These are phyloP conservation scores for Lagerstroemia speciosa DNA, from an alignment of 345 rosid genomes.

Conservation along the genomic window DNA sequence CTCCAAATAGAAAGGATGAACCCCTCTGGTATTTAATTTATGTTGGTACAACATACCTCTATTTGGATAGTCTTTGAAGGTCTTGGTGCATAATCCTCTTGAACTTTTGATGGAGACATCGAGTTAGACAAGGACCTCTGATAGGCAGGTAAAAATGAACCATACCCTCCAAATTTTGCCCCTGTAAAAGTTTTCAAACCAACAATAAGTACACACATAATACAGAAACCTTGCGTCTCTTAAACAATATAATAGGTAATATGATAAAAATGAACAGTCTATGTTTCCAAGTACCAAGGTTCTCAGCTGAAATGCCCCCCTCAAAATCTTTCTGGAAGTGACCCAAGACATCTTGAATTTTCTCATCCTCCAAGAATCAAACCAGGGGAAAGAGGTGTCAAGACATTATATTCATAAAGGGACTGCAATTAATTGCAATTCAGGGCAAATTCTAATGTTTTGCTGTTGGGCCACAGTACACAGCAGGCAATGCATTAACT, in stretches of 20 bases:
- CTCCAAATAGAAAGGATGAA: background rate
- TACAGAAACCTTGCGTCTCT: background rate
- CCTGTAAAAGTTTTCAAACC: slow-evolving; percentile 39
- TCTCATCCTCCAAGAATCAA: slow-evolving; percentile 63
- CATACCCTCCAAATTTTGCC: slow-evolving; percentile 92
- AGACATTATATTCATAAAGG: background rate
- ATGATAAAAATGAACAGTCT: background rate
- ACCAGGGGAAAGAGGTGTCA: background rate
- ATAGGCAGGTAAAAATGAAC: slow-evolving; percentile 81
- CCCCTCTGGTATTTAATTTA: background rate
- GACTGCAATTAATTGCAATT: slow-evolving; percentile 2
- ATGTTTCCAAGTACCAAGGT: slow-evolving; percentile 61
- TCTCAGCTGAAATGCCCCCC: slow-evolving; percentile 93
- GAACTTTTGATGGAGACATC: slow-evolving; percentile 48
- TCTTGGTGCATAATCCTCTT: slow-evolving; percentile 31
- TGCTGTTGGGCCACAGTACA: background rate
- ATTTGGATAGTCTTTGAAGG: slow-evolving; percentile 46
- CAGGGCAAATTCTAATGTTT: background rate
- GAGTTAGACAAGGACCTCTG: slow-evolving; percentile 75
- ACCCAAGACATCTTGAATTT: slow-evolving; percentile 81
- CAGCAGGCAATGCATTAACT: background rate
- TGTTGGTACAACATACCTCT: slow-evolving; percentile 45
- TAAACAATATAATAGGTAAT: slow-evolving; percentile 19
- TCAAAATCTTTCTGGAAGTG: slow-evolving; percentile 95
- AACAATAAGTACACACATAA: background rate